Conservation (phyloP, 2,329 filamentous ascomycete genomes). For the Epichloe uncinata region DNA sequence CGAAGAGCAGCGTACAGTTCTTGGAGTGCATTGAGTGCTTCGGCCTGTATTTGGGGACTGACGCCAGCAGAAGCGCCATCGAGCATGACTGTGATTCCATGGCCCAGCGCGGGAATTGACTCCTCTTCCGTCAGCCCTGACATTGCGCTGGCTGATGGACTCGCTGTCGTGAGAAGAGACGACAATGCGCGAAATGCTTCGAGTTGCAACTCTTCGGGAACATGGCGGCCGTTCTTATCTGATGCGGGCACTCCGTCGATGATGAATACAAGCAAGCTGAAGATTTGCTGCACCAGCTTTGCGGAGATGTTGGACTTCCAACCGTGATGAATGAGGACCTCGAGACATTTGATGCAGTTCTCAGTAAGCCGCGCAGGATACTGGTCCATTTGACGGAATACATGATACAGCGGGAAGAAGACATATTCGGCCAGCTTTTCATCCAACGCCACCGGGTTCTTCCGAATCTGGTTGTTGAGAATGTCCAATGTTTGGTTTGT, state of each 20-base stretch:
- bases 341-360: constrained; percentile 60
- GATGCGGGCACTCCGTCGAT: constrained; percentile 56
- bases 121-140: constrained; percentile 39
- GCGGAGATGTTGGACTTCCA: constrained; percentile 63
- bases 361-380: constrained; percentile 64
- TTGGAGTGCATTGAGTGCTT: constrained; percentile 52
- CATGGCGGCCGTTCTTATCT: constrained; percentile 23
- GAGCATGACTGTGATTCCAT: constrained; percentile 67
- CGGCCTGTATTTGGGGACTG: constrained; percentile 55
- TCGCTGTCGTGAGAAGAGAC: constrained; percentile 48
- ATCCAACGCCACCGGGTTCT: constrained; percentile 46
- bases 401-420: constrained; percentile 83
- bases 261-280: constrained; percentile 73
- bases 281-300: constrained; percentile 66
- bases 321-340: constrained; percentile 59
- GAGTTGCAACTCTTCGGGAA: constrained; percentile 61
- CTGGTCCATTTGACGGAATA: constrained; percentile 63
- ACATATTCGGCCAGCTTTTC: constrained; percentile 82
- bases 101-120: constrained; percentile 66
- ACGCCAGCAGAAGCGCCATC: constrained; percentile 54
- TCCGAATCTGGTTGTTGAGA: constrained; percentile 29
- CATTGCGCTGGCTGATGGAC: constrained; percentile 34
- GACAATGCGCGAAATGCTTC: constrained; percentile 59
- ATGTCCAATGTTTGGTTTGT: constrained; percentile 31
- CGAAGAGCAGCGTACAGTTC: constrained; percentile 50